These are phyloP conservation scores for Dioscorea dumetorum DNA, from an alignment of 106 monocot genomes.

Conservation along the genomic window DNA sequence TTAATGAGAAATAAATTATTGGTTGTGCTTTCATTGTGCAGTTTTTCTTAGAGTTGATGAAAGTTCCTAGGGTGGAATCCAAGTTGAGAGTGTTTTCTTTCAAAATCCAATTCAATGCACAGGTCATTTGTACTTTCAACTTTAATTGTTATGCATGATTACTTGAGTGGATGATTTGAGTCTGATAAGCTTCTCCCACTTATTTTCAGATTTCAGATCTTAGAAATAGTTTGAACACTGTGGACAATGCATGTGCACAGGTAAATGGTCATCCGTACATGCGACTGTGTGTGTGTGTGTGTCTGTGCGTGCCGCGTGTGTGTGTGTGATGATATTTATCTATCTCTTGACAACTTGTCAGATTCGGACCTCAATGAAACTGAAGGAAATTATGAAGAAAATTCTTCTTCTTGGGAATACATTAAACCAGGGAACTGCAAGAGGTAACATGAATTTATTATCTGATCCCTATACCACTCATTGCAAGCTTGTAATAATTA, in stretches of 20 bases:
- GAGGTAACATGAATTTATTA: constrained; percentile 30
- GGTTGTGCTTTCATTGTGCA: background rate
- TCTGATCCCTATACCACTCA: no score
- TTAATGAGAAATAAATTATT: background rate
- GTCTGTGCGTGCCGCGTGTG: no score
- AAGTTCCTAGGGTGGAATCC: constrained; percentile 24
- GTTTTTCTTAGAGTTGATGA: constrained; percentile 25
- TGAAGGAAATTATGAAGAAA: constrained; percentile 83
- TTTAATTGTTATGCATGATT: no score
- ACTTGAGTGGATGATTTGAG: no score
- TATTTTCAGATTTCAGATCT: constrained; percentile 60
- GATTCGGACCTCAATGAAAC: constrained; percentile 56
- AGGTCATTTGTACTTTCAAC: constrained; percentile 1
- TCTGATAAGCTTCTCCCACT: no score
- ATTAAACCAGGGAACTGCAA: constrained; percentile 81
- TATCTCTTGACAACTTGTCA: constrained; percentile 3
- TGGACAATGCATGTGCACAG: constrained; percentile 47
- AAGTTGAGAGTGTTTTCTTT: constrained; percentile 24
- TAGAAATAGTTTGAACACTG: constrained; percentile 46
- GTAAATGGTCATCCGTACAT: constrained; percentile 13
- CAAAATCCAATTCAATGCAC: constrained; percentile 10
- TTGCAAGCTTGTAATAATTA: no score
- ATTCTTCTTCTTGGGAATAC: constrained; percentile 66
- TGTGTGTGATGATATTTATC: background rate
- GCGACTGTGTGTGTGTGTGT: background rate